These are phyloP conservation scores for Colletotrichum limetticola DNA, from an alignment of 2,329 filamentous ascomycete species.

Conservation along the genomic window DNA sequence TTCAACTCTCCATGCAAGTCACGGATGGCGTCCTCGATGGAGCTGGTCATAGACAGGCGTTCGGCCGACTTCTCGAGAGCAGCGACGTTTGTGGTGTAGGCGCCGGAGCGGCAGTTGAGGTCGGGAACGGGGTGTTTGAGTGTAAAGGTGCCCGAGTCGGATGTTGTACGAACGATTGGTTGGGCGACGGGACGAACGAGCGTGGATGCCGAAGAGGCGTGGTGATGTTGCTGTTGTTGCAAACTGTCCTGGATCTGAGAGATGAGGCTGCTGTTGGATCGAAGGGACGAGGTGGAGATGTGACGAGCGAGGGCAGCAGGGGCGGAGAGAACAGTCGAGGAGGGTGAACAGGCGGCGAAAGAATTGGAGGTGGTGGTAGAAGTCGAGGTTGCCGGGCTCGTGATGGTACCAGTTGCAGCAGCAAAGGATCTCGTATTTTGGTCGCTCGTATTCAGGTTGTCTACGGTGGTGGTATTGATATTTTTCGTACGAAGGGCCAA, in stretches of 20 bases:
- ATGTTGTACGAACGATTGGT: slow-evolving; percentile 60
- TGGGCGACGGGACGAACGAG: slow-evolving; percentile 40
- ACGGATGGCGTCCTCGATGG: slow-evolving; percentile 82
- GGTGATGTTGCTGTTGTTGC: slow-evolving; percentile 30
- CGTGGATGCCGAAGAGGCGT: slow-evolving; percentile 15
- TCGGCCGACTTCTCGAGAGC: slow-evolving; percentile 81
- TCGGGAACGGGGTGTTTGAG: slow-evolving; percentile 72
- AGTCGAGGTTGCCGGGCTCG: slow-evolving; percentile 23
- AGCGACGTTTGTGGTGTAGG: slow-evolving; percentile 74
- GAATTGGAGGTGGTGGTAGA: slow-evolving; percentile 16
- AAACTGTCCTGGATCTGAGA: slow-evolving; percentile 37
- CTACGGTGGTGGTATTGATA: slow-evolving; percentile 12
- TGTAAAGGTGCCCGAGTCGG: slow-evolving; percentile 53
- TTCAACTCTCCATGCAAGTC: slow-evolving; percentile 78
- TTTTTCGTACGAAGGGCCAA: slow-evolving; percentile 29
- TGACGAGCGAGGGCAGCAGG: slow-evolving; percentile 27
- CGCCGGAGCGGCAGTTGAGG: slow-evolving; percentile 68
- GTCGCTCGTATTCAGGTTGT: slow-evolving; percentile 25
- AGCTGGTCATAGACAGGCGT: slow-evolving; percentile 77
- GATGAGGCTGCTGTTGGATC: slow-evolving; percentile 35
- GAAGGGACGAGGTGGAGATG: slow-evolving; percentile 20
- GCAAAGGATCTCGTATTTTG: background rate
- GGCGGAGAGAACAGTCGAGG: slow-evolving; percentile 20
- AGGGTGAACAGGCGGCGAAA: slow-evolving; percentile 24
- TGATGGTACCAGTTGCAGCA: slow-evolving; percentile 7